These are phyloP conservation scores for Arabis alpina DNA, from an alignment of 345 rosid genomes.

Conservation along the genomic window DNA sequence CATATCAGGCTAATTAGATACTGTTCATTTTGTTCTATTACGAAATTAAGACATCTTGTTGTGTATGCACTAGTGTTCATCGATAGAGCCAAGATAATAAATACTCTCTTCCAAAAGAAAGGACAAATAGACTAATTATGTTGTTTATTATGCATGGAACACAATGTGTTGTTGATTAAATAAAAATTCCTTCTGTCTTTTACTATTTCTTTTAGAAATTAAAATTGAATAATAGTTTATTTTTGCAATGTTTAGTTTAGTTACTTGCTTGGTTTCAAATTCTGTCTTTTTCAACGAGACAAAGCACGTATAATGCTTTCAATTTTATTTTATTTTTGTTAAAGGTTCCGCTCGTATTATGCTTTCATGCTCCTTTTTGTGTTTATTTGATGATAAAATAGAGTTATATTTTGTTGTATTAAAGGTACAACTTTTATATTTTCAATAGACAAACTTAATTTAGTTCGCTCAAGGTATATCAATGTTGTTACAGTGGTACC, in stretches of 20 bases:
- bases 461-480: not conserved
- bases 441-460: not conserved
- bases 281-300: conserved; percentile 28
- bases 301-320: conserved; percentile 13
- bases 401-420: not conserved
- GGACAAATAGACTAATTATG: conserved; percentile 2
- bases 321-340: too few relatives aligned
- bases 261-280: conserved; percentile 33
- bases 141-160: conserved; percentile 35
- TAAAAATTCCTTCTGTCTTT: conserved; percentile 32
- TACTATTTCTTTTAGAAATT: conserved; percentile 2
- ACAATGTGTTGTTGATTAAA: conserved; percentile 33
- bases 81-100: conserved; percentile 30
- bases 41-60: not conserved
- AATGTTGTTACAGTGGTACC: conserved; percentile 7
- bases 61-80: not conserved
- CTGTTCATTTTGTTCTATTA: not conserved
- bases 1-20: not conserved
- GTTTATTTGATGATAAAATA: conserved; percentile 18
- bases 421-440: not conserved
- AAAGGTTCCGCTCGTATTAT: not conserved
- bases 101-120: conserved; percentile 29
- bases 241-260: not conserved
- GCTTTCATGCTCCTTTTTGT: conserved; percentile 31
- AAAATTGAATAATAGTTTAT: not conserved